Evolutionary conservation across 768 basidiomycete genomes (phyloP).

Genomic region (Rhizopogon rudus): DNA sequence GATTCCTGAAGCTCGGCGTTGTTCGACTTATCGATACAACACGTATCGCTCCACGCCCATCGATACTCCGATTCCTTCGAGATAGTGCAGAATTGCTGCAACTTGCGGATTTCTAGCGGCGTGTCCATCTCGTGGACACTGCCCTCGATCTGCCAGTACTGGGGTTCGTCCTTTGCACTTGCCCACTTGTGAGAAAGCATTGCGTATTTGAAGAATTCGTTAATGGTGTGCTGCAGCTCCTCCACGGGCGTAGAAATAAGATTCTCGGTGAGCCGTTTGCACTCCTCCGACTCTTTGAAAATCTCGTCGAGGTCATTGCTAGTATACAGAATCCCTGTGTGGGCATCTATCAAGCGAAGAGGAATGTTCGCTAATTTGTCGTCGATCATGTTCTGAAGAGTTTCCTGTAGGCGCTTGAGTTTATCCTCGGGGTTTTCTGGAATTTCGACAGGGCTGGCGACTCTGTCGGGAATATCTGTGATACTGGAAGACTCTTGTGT

Average conservation of each 20-base stretch:
- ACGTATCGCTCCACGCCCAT: conserved; percentile 27
- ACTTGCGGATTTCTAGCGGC: conserved; percentile 9
- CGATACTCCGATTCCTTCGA: conserved; percentile 24
- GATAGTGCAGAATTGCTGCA: conserved; percentile 24
- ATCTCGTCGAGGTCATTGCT: neutral
- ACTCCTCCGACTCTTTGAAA: conserved; percentile 1
- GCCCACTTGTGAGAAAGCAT: conserved; percentile 8
- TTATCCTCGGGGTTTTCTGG: neutral
- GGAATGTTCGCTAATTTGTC: conserved; percentile 1
- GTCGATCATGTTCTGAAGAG: neutral
- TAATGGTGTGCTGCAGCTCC: neutral
- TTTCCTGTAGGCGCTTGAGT: neutral
- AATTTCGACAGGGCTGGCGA: neutral
- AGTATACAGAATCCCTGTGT: neutral
- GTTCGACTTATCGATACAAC: conserved; percentile 21
- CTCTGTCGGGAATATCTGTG: neutral
- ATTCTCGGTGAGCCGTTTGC: neutral
- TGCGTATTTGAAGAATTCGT: conserved; percentile 6
- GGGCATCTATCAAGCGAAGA: neutral
- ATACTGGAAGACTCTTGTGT: neutral
- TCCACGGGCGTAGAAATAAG: neutral
- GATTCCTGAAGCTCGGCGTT: conserved; percentile 22
- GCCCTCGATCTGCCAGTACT: conserved; percentile 2
- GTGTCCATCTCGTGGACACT: conserved; percentile 10
- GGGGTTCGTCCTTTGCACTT: conserved; percentile 7